Conservation (phyloP, 805 yeast genomes). For the Kazachstania psychrophila region DNA sequence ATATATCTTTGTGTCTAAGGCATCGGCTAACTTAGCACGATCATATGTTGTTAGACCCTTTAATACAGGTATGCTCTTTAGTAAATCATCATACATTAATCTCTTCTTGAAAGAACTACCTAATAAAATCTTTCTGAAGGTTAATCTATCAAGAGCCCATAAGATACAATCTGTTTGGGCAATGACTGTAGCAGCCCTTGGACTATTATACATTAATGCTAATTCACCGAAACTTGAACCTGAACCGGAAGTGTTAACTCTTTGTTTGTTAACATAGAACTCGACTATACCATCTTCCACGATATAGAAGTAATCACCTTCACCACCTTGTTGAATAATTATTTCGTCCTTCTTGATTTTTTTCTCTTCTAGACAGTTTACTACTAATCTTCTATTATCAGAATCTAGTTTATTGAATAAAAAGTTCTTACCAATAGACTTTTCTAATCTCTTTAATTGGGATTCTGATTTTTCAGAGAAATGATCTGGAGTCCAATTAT, state of each 20-base stretch:
- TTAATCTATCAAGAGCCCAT: constrained; percentile 90
- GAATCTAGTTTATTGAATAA: constrained; percentile 76
- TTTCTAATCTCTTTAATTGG: constrained; percentile 60
- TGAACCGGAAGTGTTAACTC: constrained; percentile 67
- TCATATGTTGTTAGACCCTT: constrained; percentile 66
- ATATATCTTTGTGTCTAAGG: constrained; percentile 69
- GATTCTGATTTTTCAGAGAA: constrained; percentile 47
- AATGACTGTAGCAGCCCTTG: constrained; percentile 90
- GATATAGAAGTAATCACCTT: constrained; percentile 16
- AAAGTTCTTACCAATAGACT: constrained; percentile 70
- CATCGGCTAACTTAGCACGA: constrained; percentile 89
- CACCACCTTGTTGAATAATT: constrained; percentile 27
- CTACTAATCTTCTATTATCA: constrained; percentile 65
- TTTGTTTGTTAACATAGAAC: constrained; percentile 53
- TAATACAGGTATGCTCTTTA: constrained; percentile 78
- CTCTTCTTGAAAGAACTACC: constrained; percentile 89
- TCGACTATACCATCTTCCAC: constrained; percentile 59
- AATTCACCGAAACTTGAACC: constrained; percentile 94
- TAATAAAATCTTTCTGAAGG: constrained; percentile 82
- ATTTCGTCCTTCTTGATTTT: constrained; percentile 47
- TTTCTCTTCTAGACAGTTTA: constrained; percentile 76
- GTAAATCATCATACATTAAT: constrained; percentile 78
- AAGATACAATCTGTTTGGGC: constrained; percentile 64
- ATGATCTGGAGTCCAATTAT: constrained; percentile 63
- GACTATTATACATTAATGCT: constrained; percentile 94